These are phyloP conservation scores for Neonectria magnoliae DNA, from an alignment of 2,329 filamentous ascomycete genomes.

Conservation along the genomic window DNA sequence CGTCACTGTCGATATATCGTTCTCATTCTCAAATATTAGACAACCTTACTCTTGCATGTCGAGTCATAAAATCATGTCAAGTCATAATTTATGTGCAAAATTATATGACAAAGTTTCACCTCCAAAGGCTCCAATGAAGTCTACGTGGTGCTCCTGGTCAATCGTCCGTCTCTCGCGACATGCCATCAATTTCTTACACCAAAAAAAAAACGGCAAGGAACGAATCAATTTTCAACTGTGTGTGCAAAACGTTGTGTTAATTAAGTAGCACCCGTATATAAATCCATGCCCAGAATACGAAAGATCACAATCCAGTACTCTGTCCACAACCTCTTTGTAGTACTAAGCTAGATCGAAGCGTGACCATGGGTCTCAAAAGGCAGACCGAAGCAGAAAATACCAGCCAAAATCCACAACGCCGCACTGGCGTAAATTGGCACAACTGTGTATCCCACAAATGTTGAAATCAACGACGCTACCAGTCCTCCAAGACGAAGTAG, in stretches of 20 bases:
- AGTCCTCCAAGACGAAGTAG: constrained; percentile 51
- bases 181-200: neutral
- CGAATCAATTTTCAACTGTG: neutral
- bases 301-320: neutral
- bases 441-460: constrained; percentile 53
- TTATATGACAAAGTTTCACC: no score
- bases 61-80: no score
- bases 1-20: no score
- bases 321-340: no score
- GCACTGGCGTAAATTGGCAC: constrained; percentile 58
- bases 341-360: constrained; percentile 41
- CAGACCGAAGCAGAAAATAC: constrained; percentile 52
- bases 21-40: no score
- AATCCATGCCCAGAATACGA: constrained; percentile 39
- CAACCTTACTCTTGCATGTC: no score
- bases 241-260: neutral
- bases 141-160: no score
- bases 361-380: constrained; percentile 57
- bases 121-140: no score
- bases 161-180: no score
- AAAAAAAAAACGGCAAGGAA: neutral
- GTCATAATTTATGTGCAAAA: no score
- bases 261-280: neutral
- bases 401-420: constrained; percentile 55
- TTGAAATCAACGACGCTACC: constrained; percentile 54